These are phyloP conservation scores for Phoenix roebelenii DNA, from an alignment of 176 grass and related monocot species.

Conservation along the genomic window DNA sequence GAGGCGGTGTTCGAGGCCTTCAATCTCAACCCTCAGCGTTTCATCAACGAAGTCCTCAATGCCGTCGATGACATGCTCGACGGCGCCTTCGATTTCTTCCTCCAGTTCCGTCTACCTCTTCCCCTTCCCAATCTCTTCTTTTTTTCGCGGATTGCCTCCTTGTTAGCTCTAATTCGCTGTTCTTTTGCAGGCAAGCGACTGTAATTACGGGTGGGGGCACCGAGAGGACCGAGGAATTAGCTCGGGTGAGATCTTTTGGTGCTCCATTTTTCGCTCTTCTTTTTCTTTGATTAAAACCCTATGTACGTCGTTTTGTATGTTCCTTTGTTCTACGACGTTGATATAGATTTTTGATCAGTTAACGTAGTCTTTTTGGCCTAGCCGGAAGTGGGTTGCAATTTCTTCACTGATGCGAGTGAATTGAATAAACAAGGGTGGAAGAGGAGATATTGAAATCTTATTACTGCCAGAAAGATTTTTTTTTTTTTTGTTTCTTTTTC, in stretches of 20 bases:
- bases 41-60: slow-evolving; percentile 39
- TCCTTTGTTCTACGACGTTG: too few species aligned
- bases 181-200: slow-evolving; percentile 3
- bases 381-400: too few species aligned
- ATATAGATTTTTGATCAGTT: too few species aligned
- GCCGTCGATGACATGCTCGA: slow-evolving; percentile 31
- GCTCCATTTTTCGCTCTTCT: neutral
- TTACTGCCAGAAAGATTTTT: neutral
- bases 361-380: too few species aligned
- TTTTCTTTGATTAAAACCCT: neutral
- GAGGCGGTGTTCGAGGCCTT: slow-evolving; percentile 23
- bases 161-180: neutral
- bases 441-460: neutral
- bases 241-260: slow-evolving; percentile 13
- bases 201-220: neutral
- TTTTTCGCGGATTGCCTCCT: neutral
- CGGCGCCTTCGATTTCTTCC: slow-evolving; percentile 24
- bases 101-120: slow-evolving; percentile 20
- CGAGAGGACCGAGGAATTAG: slow-evolving; percentile 27
- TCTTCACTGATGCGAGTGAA: too few species aligned
- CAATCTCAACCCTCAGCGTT: slow-evolving; percentile 31
- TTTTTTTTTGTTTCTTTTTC: neutral
- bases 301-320: too few species aligned
- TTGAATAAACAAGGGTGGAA: too few species aligned
- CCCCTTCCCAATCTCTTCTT: neutral